Evolutionary conservation across 2,329 filamentous ascomycete species (phyloP).

Genomic region (Colletotrichum paranaense): DNA sequence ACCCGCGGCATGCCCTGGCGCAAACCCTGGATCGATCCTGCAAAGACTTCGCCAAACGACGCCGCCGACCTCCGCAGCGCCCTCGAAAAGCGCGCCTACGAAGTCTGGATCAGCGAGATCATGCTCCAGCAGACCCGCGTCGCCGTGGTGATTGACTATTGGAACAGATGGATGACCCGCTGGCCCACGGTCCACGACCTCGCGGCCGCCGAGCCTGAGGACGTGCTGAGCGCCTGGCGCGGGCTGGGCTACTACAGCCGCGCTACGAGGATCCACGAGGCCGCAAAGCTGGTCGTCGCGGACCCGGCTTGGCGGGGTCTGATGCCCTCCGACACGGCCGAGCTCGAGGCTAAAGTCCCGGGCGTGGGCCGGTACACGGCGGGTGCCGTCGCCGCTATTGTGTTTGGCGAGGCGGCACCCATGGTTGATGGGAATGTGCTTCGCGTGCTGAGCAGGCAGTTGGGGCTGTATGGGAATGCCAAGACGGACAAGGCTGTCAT

Average conservation of each 20-base stretch:
- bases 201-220: constrained; percentile 62
- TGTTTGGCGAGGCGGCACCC: constrained; percentile 67
- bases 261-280: constrained; percentile 69
- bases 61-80: constrained; percentile 49
- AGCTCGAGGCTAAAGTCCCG: constrained; percentile 63
- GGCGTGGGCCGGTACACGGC: constrained; percentile 73
- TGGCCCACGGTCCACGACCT: constrained; percentile 71
- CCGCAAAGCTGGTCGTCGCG: constrained; percentile 61
- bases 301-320: constrained; percentile 56
- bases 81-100: constrained; percentile 68
- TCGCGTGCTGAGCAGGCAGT: constrained; percentile 69
- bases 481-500: constrained; percentile 65
- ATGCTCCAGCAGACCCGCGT: constrained; percentile 77
- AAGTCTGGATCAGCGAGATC: constrained; percentile 75
- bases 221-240: constrained; percentile 69
- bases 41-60: constrained; percentile 30
- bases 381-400: constrained; percentile 71
- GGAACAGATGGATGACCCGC: constrained; percentile 69
- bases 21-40: constrained; percentile 65
- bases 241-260: constrained; percentile 74
- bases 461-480: constrained; percentile 66
- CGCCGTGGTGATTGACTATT: constrained; percentile 70
- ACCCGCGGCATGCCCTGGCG: constrained; percentile 69
- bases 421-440: constrained; percentile 75
- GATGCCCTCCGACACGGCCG: constrained; percentile 58